A percentile compares a stretch with the other conserved stretches of the same genome.
Evolutionary conservation across 164 flowering plant species (phyloP).

Genomic region (Houttuynia cordata): DNA sequence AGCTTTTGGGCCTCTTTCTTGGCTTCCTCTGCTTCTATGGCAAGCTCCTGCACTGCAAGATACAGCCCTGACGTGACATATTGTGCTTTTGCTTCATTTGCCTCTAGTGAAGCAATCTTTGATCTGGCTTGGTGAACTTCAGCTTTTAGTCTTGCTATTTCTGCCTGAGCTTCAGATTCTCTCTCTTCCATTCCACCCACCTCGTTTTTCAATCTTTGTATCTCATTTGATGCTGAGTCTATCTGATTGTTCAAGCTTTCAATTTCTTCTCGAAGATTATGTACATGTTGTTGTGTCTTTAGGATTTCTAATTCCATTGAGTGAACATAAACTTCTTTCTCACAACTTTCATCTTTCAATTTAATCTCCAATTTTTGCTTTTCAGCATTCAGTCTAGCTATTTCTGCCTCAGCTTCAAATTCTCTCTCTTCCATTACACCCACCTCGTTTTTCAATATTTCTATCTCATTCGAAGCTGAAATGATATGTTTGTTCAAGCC

Average conservation of each 20-base stretch:
- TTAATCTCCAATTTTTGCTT: slow-evolving; percentile 12
- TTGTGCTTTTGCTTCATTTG: slow-evolving; percentile 31
- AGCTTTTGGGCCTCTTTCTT: slow-evolving; percentile 24
- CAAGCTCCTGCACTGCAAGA: slow-evolving; percentile 35
- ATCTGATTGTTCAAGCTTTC: slow-evolving; percentile 12
- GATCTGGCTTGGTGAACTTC: slow-evolving; percentile 40
- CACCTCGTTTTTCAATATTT: slow-evolving; percentile 13
- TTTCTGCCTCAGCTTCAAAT: slow-evolving; percentile 29
- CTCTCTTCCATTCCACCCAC: slow-evolving; percentile 15
- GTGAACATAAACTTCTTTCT: slow-evolving; percentile 14
- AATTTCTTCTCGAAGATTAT: slow-evolving; percentile 19
- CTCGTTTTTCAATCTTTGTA: slow-evolving; percentile 14
- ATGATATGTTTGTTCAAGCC: slow-evolving; percentile 16
- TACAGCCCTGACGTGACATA: slow-evolving; percentile 20
- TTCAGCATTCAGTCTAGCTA: slow-evolving; percentile 39
- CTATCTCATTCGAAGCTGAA: slow-evolving; percentile 13
- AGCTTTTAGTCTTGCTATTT: slow-evolving; percentile 35
- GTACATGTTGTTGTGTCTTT: slow-evolving; percentile 19
- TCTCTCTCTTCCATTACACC: slow-evolving; percentile 22
- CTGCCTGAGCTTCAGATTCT: slow-evolving; percentile 34
- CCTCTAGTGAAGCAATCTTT: slow-evolving; percentile 41
- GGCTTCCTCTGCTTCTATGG: slow-evolving; percentile 34
- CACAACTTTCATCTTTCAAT: slow-evolving; percentile 14
- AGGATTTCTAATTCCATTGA: slow-evolving; percentile 22
- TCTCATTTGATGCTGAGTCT: slow-evolving; percentile 15